These are phyloP conservation scores for Pulchroboletus neoregius DNA, from an alignment of 1,284 basidiomycete species.

Conservation along the genomic window DNA sequence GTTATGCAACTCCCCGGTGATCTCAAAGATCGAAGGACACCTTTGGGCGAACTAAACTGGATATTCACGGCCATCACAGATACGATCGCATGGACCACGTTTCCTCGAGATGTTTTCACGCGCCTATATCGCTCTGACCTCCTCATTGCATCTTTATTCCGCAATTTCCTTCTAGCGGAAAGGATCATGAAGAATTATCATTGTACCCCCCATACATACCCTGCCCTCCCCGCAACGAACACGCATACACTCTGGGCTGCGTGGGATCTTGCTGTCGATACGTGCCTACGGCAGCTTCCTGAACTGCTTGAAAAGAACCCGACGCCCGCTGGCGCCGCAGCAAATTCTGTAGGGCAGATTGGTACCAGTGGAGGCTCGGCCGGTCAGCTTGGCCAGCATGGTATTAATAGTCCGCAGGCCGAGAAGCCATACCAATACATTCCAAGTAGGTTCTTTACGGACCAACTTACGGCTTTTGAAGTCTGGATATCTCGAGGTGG, in stretches of 20 bases:
- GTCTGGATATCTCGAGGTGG: conserved; percentile 96
- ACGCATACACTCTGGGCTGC: conserved; percentile 95
- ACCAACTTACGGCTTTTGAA: conserved; percentile 96
- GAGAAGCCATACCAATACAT: conserved; percentile 66
- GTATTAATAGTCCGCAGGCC: conserved; percentile 32
- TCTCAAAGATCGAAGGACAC: conserved; percentile 93
- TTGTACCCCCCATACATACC: conserved; percentile 94
- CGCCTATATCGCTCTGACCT: conserved; percentile 94
- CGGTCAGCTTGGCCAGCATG: conserved; percentile 33
- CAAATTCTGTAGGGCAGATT: conserved; percentile 25
- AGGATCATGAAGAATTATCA: conserved; percentile 98
- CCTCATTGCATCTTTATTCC: conserved; percentile 92
- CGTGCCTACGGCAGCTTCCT: conserved; percentile 91
- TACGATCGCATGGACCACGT: conserved; percentile 98
- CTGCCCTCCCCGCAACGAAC: conserved; percentile 89
- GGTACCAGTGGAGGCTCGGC: conserved; percentile 38
- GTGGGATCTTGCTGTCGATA: conserved; percentile 97
- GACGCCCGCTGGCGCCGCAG: conserved; percentile 35
- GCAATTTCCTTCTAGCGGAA: conserved; percentile 96
- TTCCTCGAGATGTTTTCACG: conserved; percentile 91
- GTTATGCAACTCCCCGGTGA: conserved; percentile 95
- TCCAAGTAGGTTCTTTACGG: conserved; percentile 93
- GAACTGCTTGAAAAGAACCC: conserved; percentile 72
- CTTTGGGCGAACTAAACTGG: conserved; percentile 97
- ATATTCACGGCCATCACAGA: conserved; percentile 99